Conservation (phyloP, 192 early-diverging fungal species). For the Chytriomyces sp. region DNA sequence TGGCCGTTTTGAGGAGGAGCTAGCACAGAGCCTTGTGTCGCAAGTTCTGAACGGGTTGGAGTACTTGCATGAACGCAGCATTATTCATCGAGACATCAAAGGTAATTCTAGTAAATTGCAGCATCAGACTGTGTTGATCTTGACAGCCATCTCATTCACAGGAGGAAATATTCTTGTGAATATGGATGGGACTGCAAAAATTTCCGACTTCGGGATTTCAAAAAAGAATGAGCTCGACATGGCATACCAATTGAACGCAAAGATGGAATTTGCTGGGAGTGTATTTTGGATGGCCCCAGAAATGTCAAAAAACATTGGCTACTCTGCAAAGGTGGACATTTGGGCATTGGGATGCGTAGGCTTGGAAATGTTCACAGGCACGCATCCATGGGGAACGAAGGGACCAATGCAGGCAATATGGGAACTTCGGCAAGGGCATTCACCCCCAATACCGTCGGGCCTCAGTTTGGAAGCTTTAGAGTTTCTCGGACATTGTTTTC, state of each 20-base stretch:
- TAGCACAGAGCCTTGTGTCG: slow-evolving; percentile 76
- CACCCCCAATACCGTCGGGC: slow-evolving; percentile 77
- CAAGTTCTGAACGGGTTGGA: slow-evolving; percentile 86
- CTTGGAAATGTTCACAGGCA: slow-evolving; percentile 92
- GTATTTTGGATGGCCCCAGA: slow-evolving; percentile 96
- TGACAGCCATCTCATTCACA: slow-evolving; percentile 69
- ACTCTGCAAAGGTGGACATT: slow-evolving; percentile 87
- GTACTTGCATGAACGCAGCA: slow-evolving; percentile 84
- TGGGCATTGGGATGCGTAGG: slow-evolving; percentile 82
- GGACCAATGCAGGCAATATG: slow-evolving; percentile 57
- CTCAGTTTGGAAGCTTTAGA: slow-evolving; percentile 67
- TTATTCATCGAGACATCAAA: slow-evolving; percentile 95
- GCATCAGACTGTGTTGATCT: slow-evolving; percentile 63
- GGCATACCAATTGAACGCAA: slow-evolving; percentile 44
- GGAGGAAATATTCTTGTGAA: slow-evolving; percentile 64
- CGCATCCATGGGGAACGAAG: slow-evolving; percentile 71
- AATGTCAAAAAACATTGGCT: slow-evolving; percentile 81
- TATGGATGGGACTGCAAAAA: slow-evolving; percentile 86
- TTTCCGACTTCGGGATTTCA: slow-evolving; percentile 95
- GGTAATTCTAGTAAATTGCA: slow-evolving; percentile 64
- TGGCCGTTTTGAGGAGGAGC: slow-evolving; percentile 80
- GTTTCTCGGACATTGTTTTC: slow-evolving; percentile 76
- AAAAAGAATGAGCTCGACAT: slow-evolving; percentile 69
- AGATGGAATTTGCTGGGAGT: slow-evolving; percentile 75
- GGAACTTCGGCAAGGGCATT: slow-evolving; percentile 68